Evolutionary conservation across 1,284 basidiomycete species (phyloP), one percentile per base, ranked within the genome.

Genomic region (Stygiomarasmius scandens): DNA sequence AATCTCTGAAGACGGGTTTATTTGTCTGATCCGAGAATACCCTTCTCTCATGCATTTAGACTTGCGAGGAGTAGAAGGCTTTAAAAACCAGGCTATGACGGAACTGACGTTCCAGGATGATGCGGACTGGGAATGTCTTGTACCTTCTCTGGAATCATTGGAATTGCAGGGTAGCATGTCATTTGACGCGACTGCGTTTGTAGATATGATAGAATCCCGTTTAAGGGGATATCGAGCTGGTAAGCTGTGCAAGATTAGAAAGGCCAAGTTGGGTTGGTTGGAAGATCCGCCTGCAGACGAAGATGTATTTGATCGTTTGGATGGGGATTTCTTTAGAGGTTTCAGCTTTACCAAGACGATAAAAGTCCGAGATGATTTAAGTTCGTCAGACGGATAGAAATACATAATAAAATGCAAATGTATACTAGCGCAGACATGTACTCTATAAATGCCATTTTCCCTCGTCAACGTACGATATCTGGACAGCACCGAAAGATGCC

Each of bases 121-220:
- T 19, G 11, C 38, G 14, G 38, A 41, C 16, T 41, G 38, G 38
- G 12, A 24, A 29, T 27, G 25, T 32, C 48, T 49, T 19, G 9
- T 49, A 12, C 48, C 48, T 11, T 9, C 5, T 16, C 25, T 49
- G 25, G 22, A 24, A 19, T 27, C 25, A 14, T n/a, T 49, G 4
- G 25, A 24, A 24, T 23, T 49, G 8, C 25, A 49, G 4, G 48
- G 48, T 16, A 20, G n/a, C 8, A 29, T 49, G 48, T 27, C 25
- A 11, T 49, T 49, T 16, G 48, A 49, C n/a, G 48, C 48, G 5
- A 19, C 48, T 6, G 25, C 29, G 25, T 49, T 25, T 29, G 48
- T 49, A 10, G 25, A 49, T 29, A 49, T 49, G 48, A 19, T 49
- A n/a, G 48, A 49, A 8, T 49, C 48, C 2, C 48, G 48, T 9